These are phyloP conservation scores for Penicillium pulvis DNA, from an alignment of 495 filamentous ascomycete genomes.

Conservation along the genomic window DNA sequence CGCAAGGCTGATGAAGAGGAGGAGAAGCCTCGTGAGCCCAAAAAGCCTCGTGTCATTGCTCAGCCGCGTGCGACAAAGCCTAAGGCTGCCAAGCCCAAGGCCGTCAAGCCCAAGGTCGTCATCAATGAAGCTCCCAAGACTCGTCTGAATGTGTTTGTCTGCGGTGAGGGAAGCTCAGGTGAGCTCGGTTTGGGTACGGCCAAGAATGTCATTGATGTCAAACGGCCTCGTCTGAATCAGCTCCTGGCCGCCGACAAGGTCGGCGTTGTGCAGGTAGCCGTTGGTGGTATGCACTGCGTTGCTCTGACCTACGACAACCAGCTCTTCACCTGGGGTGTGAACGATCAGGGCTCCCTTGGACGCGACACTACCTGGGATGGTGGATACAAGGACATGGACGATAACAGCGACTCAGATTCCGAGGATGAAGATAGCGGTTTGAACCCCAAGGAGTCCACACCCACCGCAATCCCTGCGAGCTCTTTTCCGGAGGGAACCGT, in stretches of 20 bases:
- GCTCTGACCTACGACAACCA: constrained; percentile 64
- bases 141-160: constrained; percentile 66
- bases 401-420: constrained; percentile 49
- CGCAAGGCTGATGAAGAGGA: constrained; percentile 42
- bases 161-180: constrained; percentile 66
- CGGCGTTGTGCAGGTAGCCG: constrained; percentile 62
- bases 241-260: constrained; percentile 58
- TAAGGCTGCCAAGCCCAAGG: constrained; percentile 32
- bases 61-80: constrained; percentile 30
- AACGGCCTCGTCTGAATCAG: constrained; percentile 67
- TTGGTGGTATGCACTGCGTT: constrained; percentile 66
- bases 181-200: constrained; percentile 67
- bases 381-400: constrained; percentile 65
- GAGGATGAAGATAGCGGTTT: constrained; percentile 59
- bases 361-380: constrained; percentile 63
- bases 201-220: constrained; percentile 64
- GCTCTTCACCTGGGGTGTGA: constrained; percentile 69
- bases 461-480: constrained; percentile 54
- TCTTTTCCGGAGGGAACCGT: constrained; percentile 56
- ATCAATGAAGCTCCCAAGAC: constrained; percentile 48
- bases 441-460: constrained; percentile 62
- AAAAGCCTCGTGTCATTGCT: constrained; percentile 20
- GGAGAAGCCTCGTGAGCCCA: constrained; percentile 25
- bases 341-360: constrained; percentile 67
- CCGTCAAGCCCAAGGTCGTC: constrained; percentile 34